Conservation (phyloP, 805 yeast genomes). For the Hyphopichia homilentoma region DNA sequence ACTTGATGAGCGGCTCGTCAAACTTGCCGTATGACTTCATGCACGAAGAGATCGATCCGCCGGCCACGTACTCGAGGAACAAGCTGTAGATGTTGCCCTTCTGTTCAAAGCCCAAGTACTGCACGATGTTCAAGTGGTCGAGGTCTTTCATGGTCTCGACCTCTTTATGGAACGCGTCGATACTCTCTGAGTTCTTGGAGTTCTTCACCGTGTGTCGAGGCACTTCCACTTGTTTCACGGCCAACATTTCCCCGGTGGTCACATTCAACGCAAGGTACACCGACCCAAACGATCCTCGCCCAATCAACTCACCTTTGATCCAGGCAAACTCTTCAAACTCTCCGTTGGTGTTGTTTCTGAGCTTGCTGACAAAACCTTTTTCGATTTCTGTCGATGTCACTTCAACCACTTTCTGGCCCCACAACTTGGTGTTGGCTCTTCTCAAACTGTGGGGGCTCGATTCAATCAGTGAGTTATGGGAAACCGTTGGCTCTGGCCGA, state of each 20-base stretch:
- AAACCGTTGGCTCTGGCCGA: too few relatives aligned
- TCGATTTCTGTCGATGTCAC: constrained; percentile 70
- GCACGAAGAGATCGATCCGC: constrained; percentile 91
- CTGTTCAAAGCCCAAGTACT: constrained; percentile 90
- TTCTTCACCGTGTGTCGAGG: constrained; percentile 37
- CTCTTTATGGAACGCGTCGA: constrained; percentile 83
- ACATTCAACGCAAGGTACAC: constrained; percentile 90
- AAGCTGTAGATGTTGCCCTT: constrained; percentile 71
- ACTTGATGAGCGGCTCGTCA: constrained; percentile 71
- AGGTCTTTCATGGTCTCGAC: constrained; percentile 91
- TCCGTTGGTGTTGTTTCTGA: constrained; percentile 59
- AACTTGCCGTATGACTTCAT: constrained; percentile 80
- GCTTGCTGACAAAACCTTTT: constrained; percentile 60
- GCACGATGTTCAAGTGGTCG: constrained; percentile 92
- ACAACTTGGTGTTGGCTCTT: constrained; percentile 84
- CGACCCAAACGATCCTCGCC: constrained; percentile 94
- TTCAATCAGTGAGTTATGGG: neutral
- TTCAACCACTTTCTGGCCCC: constrained; percentile 95
- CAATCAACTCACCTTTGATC: constrained; percentile 96
- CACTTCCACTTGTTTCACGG: constrained; percentile 89
- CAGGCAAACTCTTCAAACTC: constrained; percentile 86
- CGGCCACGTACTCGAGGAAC: constrained; percentile 94
- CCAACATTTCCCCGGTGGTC: constrained; percentile 98
- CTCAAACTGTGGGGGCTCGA: constrained; percentile 40
- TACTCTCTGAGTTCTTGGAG: constrained; percentile 52